Percentiles rank a stretch among this genome's conserved stretches.
phyloP scores from a whole-genome alignment of 2,329 filamentous ascomycete genomes.

The Fusarium nurragi region DNA sequence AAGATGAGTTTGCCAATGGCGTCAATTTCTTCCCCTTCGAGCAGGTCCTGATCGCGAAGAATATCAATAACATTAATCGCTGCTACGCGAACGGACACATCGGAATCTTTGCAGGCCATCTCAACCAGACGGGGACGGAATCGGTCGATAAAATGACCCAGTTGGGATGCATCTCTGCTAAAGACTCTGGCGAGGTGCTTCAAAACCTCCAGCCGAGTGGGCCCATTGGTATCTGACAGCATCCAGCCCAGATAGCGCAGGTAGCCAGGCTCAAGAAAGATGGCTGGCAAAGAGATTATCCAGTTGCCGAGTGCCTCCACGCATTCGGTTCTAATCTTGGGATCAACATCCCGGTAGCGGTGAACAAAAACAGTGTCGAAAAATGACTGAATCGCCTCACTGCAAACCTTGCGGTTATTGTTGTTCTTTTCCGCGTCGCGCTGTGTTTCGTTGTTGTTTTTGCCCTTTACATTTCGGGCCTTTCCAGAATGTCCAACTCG shows the following conservation, averaged over 20 bases:
- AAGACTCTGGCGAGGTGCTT: conserved; percentile 84
- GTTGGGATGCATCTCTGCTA: conserved; percentile 79
- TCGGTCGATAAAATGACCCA: conserved; percentile 92
- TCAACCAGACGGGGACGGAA: conserved; percentile 90
- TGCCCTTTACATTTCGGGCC: conserved; percentile 80
- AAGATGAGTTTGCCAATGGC: conserved; percentile 87
- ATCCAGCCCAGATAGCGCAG: conserved; percentile 96
- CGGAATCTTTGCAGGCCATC: conserved; percentile 88
- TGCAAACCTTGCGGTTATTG: conserved; percentile 73
- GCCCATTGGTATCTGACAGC: conserved; percentile 79
- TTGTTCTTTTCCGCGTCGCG: conserved; percentile 76
- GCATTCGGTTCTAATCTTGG: conserved; percentile 88
- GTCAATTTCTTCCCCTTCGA: conserved; percentile 93
- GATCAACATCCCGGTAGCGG: conserved; percentile 92
- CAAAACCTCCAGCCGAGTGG: conserved; percentile 85
- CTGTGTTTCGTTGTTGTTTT: conserved; percentile 78
- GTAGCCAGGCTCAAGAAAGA: conserved; percentile 91
- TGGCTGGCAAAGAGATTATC: conserved; percentile 84
- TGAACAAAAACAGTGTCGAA: conserved; percentile 96
- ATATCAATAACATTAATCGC: conserved; percentile 85
- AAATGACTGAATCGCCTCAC: conserved; percentile 80
- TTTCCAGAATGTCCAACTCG: conserved; percentile 81
- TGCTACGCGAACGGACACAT: conserved; percentile 79
- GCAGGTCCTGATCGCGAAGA: conserved; percentile 82
- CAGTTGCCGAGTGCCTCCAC: conserved; percentile 86